These are phyloP conservation scores for Borovskyia barvae DNA, from an alignment of 208 protist species.

Conservation along the genomic window DNA sequence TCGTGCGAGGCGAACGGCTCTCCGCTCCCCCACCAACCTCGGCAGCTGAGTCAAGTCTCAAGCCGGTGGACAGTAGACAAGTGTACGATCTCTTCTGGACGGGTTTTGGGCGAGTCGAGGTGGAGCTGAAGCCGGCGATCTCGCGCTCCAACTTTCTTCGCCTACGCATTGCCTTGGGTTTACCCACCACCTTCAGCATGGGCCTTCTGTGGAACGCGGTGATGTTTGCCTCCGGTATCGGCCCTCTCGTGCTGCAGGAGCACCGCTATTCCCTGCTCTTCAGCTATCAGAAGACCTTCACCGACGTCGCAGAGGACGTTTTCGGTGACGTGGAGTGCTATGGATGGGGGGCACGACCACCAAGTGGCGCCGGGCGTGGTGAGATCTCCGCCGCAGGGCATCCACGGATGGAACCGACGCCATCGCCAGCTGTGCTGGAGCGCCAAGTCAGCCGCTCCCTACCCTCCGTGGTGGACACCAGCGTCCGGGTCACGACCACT, in stretches of 20 bases:
- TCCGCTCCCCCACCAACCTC: no score
- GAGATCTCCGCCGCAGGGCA: no score
- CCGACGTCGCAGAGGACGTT: slow-evolving; percentile 35
- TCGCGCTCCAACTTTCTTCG: slow-evolving; percentile 32
- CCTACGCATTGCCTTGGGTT: slow-evolving; percentile 41
- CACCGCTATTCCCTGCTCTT: slow-evolving; percentile 36
- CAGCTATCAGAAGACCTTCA: slow-evolving; percentile 38
- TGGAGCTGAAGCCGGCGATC: slow-evolving; percentile 59
- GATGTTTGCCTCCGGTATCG: slow-evolving; percentile 49
- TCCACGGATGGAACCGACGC: no score
- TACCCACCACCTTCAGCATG: slow-evolving; percentile 49
- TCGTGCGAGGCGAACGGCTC: no score
- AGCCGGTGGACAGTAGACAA: slow-evolving; percentile 17
- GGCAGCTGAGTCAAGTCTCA: neutral
- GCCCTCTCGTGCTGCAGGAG: slow-evolving; percentile 31
- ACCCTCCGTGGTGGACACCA: no score
- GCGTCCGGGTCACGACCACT: no score
- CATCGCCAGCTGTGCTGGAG: no score
- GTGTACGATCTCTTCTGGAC: slow-evolving; percentile 53
- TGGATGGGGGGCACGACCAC: slow-evolving; percentile 19
- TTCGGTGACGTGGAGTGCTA: slow-evolving; percentile 39
- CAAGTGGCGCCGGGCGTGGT: no score
- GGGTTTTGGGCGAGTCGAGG: slow-evolving; percentile 75
- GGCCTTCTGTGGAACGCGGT: slow-evolving; percentile 77
- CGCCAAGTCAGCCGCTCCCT: no score